Conservation (phyloP, 352 stramenopile species). For the Plasmopara halstedii region DNA sequence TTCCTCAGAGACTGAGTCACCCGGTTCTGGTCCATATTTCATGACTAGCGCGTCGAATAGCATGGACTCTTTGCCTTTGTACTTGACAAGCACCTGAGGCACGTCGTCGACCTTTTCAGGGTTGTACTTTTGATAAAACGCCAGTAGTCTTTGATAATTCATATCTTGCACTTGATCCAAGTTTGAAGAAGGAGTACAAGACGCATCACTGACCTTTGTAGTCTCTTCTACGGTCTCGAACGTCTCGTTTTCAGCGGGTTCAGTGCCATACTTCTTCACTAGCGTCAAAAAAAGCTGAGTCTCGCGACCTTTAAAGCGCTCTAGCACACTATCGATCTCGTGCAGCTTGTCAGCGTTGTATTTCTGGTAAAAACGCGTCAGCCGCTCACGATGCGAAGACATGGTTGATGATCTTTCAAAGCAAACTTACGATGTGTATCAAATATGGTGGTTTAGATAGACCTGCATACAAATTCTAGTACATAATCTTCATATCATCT, state of each 20-base stretch:
- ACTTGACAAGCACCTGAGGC: conserved; percentile 54
- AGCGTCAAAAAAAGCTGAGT: conserved; percentile 60
- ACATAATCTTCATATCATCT: no score
- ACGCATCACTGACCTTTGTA: conserved; percentile 8
- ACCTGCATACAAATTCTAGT: no score
- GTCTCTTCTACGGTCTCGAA: conserved; percentile 14
- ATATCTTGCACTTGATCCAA: conserved; percentile 28
- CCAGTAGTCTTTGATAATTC: conserved; percentile 56
- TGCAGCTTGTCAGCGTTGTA: conserved; percentile 81
- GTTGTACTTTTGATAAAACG: conserved; percentile 84
- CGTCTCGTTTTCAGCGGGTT: conserved; percentile 47
- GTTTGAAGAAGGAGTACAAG: conserved; percentile 10
- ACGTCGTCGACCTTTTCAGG: conserved; percentile 70
- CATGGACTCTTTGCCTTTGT: conserved; percentile 74
- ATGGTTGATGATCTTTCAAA: no score
- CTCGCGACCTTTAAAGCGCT: conserved; percentile 77
- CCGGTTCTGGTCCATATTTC: conserved; percentile 79
- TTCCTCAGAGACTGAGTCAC: conserved; percentile 62
- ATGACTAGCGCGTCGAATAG: conserved; percentile 77
- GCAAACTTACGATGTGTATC: no score
- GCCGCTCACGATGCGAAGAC: conserved; percentile 51
- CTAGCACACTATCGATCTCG: conserved; percentile 74
- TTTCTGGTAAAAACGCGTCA: conserved; percentile 80
- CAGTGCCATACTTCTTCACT: conserved; percentile 76
- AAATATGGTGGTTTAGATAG: no score